Evolutionary conservation across 2,329 filamentous ascomycete genomes (phyloP), one percentile per base, ranked within the genome.

Genomic region (Ophiostoma pallidulum): DNA sequence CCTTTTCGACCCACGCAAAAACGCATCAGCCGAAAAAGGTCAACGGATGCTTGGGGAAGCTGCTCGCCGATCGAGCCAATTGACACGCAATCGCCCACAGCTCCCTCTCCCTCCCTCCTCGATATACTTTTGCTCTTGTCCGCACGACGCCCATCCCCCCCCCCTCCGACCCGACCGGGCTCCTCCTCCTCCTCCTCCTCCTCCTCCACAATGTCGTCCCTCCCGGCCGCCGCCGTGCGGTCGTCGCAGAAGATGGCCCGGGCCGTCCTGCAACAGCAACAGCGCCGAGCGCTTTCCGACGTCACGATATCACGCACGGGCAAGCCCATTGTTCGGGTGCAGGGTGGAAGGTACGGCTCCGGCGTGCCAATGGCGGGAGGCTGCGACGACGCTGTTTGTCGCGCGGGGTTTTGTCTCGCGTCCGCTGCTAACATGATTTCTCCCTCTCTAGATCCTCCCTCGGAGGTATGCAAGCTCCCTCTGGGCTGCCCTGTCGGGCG

Each of bases 261-360:
- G 61, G 68, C 68, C 59, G 60, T 71, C 56, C 60, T 70, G 58
- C 69, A 72, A 60, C 71, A 70, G 61, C 72, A 74, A 65, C 54
- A 73, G 60, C 71, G 70, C 61, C 73, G 74, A 64, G 66, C 66
- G 54, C 61, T 83, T 57, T 86, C 88, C 64, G 92, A 98, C 73
- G 78, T 98, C 62, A 75, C 86, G 61, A 95, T 98, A 63, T 94
- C 91, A 53, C 79, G 92, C 61, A 98, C 92, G 50, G 92, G 92
- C 67, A 96, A 95, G 75, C 91, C 92, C 53, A 90, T 97, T 60
- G 72, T 97, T 62, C 84, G 89, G 61, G 74, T 84, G 49, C 81
- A 90, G 63, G 91, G 91, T 70, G 92, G 92, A 73, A 83, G 91
- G 86, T 94, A 69, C 69, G 80, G n/a, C 12, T 29, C 66, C 55